These are phyloP conservation scores for Zostera marina DNA, from an alignment of 116 monocot genomes.

Conservation along the genomic window DNA sequence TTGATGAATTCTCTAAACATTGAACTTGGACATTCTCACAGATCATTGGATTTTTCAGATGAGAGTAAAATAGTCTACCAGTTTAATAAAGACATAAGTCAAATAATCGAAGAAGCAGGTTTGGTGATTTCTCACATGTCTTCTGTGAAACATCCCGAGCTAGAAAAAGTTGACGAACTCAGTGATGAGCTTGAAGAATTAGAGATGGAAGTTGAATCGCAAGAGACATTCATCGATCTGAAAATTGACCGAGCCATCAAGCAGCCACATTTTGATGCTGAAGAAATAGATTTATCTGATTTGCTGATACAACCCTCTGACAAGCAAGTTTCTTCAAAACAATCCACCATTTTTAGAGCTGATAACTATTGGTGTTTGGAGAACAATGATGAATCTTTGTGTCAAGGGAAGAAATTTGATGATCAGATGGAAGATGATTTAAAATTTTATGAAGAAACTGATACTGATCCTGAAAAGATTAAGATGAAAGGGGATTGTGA, in stretches of 20 bases:
- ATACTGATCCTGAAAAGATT: background rate
- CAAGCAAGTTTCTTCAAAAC: no score
- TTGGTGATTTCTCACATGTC: constrained; percentile 5
- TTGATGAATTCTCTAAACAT: background rate
- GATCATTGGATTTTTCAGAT: background rate
- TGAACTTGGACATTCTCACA: no score
- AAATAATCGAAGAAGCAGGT: constrained; percentile 3
- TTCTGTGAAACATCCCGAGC: background rate
- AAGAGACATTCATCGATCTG: no score
- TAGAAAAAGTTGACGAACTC: background rate
- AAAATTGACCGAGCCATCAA: no score
- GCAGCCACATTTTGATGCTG: no score
- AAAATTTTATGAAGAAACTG: background rate
- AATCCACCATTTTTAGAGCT: background rate
- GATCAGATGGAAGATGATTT: background rate
- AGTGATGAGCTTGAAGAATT: background rate
- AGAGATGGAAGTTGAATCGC: background rate
- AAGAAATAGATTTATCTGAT: no score
- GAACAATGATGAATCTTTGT: background rate
- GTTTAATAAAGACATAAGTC: background rate
- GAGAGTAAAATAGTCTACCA: background rate
- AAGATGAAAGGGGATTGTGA: constrained; percentile 36
- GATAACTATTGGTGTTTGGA: background rate
- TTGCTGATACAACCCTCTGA: no score
- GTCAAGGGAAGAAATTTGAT: background rate